Evolutionary conservation across 2,329 filamentous ascomycete genomes (phyloP), one percentile per base, ranked within the genome.

Genomic region (Lojkania enalia): DNA sequence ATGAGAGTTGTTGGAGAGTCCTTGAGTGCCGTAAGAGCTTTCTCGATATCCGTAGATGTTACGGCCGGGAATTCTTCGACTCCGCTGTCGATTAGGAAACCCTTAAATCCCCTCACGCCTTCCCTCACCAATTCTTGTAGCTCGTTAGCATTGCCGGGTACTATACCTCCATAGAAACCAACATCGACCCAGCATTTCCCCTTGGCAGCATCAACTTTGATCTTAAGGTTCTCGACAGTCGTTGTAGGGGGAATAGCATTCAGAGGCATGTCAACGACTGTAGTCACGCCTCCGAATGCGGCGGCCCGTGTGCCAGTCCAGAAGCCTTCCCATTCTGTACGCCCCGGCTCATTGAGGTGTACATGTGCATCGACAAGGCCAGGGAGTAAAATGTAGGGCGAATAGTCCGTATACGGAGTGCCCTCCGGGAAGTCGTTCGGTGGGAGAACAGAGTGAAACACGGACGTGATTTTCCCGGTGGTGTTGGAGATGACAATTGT

Each of bases 291-390:
- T 30, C 94, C 94, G 59, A 92, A 95, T 9, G 94, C 94, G 3
- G 94, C 94, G 23, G 94, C 94, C 59, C 88, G 82, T 18, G 94
- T 97, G 37, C 94, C 94, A 0, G 91, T 96, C 76, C 86, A 88
- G 77, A 99, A 99, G 9, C 94, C 94, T 67, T 99, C 94, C 94
- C 94, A 97, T 80, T 96, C 92, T 40, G 92, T 96, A 45, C 94
- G 83, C 31, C 94, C 94, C 0, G 94, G 94, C 74, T 99, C 94
- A 64, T 97, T 97, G 58, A 97, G 82, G 74, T 99, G 94, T 27
- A 99, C 94, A 69, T 99, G 94, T 25, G 94, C 92, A 69, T 99
- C 94, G 14, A 99, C 92, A 20, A 99, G 78, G 15, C 94, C 94
- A 0, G 94, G 94, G 23, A 97, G 79, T 29, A 99, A 77, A 35